phyloP scores from a whole-genome alignment of 352 stramenopile genomes.

The Pythium sp. region DNA sequence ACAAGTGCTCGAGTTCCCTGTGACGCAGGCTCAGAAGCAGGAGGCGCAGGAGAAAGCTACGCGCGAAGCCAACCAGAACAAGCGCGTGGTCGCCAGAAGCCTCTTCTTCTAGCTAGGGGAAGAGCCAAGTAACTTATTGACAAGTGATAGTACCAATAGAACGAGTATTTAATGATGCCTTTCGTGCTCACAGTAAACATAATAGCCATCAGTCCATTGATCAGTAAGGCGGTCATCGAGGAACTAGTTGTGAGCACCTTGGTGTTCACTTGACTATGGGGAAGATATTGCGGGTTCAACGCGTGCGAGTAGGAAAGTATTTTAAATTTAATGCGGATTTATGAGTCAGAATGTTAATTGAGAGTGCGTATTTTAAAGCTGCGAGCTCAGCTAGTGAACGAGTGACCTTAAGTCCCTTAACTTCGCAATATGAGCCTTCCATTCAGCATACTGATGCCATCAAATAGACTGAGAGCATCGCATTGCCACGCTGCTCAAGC shows the following conservation, averaged over 20 bases:
- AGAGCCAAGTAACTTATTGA: not conserved
- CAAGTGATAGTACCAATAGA: not conserved
- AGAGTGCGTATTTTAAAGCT: not conserved
- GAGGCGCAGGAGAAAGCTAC: not conserved
- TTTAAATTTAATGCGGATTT: no score
- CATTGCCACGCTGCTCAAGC: not conserved
- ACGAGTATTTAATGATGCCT: not conserved
- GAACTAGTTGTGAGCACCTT: no score
- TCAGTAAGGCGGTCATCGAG: no score
- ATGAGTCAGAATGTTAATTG: no score
- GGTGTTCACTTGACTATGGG: no score
- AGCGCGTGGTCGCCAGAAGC: constrained; percentile 3
- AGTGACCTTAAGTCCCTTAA: not conserved
- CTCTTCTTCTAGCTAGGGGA: constrained; percentile 2
- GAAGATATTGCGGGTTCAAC: no score
- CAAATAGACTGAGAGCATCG: not conserved
- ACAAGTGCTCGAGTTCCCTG: constrained; percentile 8
- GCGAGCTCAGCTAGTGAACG: not conserved
- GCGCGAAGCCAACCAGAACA: not conserved
- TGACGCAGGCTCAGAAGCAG: constrained; percentile 1
- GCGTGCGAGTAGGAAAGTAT: no score
- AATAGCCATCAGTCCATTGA: not conserved
- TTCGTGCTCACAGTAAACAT: not conserved
- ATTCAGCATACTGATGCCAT: not conserved
- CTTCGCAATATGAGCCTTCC: not conserved